A percentile compares a stretch with the other conserved stretches of the same genome.
These are phyloP conservation scores for Rutstroemia sp. DNA, from an alignment of 2,329 filamentous ascomycete species.

Conservation along the genomic window DNA sequence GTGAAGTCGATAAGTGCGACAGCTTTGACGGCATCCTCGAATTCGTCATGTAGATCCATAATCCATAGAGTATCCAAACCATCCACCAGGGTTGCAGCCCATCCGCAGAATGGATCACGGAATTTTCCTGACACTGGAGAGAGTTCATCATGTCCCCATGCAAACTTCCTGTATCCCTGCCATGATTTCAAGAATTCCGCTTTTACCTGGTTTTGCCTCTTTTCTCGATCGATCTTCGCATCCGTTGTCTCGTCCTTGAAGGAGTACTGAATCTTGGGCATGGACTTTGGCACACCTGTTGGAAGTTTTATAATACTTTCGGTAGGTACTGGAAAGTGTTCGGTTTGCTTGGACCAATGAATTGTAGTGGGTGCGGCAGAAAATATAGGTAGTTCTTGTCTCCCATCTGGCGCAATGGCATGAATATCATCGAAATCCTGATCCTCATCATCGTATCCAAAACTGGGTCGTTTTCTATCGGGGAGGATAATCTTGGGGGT, in stretches of 20 bases:
- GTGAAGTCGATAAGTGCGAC: constrained; percentile 78
- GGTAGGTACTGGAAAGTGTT: constrained; percentile 69
- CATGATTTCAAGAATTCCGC: constrained; percentile 71
- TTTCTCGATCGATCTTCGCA: constrained; percentile 53
- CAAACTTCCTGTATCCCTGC: constrained; percentile 71
- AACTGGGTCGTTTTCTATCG: constrained; percentile 19
- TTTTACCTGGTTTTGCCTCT: constrained; percentile 61
- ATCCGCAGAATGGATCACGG: constrained; percentile 81
- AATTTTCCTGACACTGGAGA: constrained; percentile 59
- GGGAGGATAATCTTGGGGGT: constrained; percentile 22
- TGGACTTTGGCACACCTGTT: constrained; percentile 56
- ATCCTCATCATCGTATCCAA: constrained; percentile 12
- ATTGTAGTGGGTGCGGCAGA: constrained; percentile 29
- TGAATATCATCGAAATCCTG: constrained; percentile 18
- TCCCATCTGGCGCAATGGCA: constrained; percentile 23
- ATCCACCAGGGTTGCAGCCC: constrained; percentile 84
- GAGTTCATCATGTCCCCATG: constrained; percentile 84
- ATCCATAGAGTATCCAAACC: constrained; percentile 80
- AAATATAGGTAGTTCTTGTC: constrained; percentile 19
- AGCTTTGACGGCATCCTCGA: constrained; percentile 66
- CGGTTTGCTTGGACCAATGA: constrained; percentile 68
- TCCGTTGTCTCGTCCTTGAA: constrained; percentile 60
- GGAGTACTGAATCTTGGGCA: constrained; percentile 69
- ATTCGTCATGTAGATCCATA: constrained; percentile 71
- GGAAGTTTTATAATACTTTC: constrained; percentile 71